Conservation (phyloP, 2,329 filamentous ascomycete genomes). For the Pestalotiopsis sp. region DNA sequence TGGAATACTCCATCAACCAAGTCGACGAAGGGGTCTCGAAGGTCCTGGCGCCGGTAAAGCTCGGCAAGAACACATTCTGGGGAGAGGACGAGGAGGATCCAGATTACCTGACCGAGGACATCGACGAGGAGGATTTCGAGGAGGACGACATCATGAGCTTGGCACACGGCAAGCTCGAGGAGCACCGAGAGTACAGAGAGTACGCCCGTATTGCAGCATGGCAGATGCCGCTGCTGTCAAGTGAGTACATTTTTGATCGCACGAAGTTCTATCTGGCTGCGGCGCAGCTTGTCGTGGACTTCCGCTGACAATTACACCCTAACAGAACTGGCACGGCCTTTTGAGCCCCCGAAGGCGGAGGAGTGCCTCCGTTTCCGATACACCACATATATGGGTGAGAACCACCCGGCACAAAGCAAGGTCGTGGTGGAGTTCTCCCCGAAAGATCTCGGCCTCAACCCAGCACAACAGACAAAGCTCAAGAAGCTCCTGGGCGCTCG, state of each 20-base stretch:
- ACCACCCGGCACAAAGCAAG: conserved; percentile 88
- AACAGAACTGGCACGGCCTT: conserved; percentile 80
- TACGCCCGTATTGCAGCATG: conserved; percentile 87
- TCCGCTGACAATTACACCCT: conserved; percentile 16
- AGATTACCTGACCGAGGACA: conserved; percentile 26
- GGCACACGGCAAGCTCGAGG: conserved; percentile 84
- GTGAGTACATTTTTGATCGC: conserved; percentile 56
- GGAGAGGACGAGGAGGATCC: conserved; percentile 27
- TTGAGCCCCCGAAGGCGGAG: conserved; percentile 66
- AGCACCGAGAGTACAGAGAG: conserved; percentile 84
- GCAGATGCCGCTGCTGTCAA: conserved; percentile 90
- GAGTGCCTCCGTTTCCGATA: conserved; percentile 90
- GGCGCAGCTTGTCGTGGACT: neutral
- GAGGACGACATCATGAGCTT: conserved; percentile 83
- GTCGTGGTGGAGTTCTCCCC: conserved; percentile 90
- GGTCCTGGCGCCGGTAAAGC: conserved; percentile 24
- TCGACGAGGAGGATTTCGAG: conserved; percentile 58
- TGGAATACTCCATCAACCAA: conserved; percentile 28
- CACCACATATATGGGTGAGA: conserved; percentile 94
- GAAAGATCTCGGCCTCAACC: conserved; percentile 69
- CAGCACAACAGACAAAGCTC: conserved; percentile 74
- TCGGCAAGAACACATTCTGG: conserved; percentile 23
- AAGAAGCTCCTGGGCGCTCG: conserved; percentile 84
- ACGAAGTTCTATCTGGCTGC: neutral
- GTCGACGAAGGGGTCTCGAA: conserved; percentile 32